Evolutionary conservation across 2,329 filamentous ascomycete species (phyloP).

Genomic region (Metarhizium anisopliae): DNA sequence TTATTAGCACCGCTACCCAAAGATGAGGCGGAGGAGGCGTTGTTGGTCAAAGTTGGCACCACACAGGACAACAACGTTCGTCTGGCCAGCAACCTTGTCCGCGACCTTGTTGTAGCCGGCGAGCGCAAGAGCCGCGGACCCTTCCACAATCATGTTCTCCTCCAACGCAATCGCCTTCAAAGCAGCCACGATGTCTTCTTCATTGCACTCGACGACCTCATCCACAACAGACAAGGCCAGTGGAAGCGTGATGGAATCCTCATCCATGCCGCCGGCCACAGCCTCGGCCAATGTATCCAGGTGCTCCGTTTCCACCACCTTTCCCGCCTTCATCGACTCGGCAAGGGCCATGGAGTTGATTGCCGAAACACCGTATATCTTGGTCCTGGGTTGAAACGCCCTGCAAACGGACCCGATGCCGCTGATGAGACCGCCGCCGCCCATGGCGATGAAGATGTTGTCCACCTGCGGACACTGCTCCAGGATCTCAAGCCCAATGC

Average conservation of each 20-base stretch:
- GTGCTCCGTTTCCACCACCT: constrained; percentile 15
- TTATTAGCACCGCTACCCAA: neutral
- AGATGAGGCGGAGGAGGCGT: neutral
- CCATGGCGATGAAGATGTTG: constrained; percentile 16
- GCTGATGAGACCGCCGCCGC: constrained; percentile 15
- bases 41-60: constrained; percentile 9
- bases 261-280: constrained; percentile 15
- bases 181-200: constrained; percentile 10
- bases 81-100: constrained; percentile 6
- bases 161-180: constrained; percentile 10
- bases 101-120: constrained; percentile 13
- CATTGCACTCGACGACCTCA: constrained; percentile 12
- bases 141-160: constrained; percentile 17
- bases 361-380: constrained; percentile 13
- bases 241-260: constrained; percentile 13
- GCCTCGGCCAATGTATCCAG: constrained; percentile 14
- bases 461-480: constrained; percentile 14
- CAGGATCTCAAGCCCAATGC: constrained; percentile 13
- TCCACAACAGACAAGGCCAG: constrained; percentile 13
- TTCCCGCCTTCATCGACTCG: constrained; percentile 11
- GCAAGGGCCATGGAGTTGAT: constrained; percentile 14
- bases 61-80: constrained; percentile 12
- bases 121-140: constrained; percentile 13
- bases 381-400: constrained; percentile 12
- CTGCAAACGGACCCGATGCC: constrained; percentile 16